Conservation (phyloP, 768 basidiomycete species). For the Kondoa malvinella region DNA sequence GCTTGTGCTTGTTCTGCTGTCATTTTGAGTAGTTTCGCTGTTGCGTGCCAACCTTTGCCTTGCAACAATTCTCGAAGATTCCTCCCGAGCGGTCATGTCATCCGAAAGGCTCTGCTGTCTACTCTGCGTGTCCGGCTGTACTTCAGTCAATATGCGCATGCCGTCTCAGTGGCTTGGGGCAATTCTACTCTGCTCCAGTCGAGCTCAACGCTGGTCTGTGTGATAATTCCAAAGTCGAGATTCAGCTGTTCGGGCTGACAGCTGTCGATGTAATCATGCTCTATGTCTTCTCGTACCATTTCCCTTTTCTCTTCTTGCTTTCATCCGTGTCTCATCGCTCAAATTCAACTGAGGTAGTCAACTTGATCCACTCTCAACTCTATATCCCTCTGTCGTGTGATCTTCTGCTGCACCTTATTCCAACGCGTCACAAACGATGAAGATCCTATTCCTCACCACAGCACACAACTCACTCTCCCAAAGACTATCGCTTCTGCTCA, state of each 20-base stretch:
- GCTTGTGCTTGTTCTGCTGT: constrained; percentile 15
- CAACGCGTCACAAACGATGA: neutral
- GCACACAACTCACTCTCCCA: neutral
- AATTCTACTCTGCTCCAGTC: too few species aligned
- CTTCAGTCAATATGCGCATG: too few species aligned
- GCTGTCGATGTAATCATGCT: neutral
- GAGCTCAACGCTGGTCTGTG: too few species aligned
- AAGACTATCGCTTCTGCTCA: neutral
- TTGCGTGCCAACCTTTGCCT: too few species aligned
- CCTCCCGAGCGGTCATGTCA: too few species aligned
- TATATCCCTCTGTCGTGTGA: neutral
- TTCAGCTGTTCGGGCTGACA: neutral
- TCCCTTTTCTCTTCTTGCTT: neutral
- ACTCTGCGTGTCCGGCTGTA: too few species aligned
- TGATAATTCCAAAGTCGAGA: neutral
- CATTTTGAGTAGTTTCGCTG: neutral
- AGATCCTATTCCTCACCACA: neutral
- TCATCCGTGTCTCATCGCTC: neutral
- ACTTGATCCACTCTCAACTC: neutral
- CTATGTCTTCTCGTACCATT: neutral
- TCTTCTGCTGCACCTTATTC: neutral
- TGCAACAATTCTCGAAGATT: too few species aligned
- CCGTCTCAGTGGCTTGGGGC: too few species aligned
- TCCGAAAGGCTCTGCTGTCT: too few species aligned
- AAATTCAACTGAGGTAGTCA: neutral